phyloP scores from a whole-genome alignment of 495 filamentous ascomycete species.

The Neurospora sp. region DNA sequence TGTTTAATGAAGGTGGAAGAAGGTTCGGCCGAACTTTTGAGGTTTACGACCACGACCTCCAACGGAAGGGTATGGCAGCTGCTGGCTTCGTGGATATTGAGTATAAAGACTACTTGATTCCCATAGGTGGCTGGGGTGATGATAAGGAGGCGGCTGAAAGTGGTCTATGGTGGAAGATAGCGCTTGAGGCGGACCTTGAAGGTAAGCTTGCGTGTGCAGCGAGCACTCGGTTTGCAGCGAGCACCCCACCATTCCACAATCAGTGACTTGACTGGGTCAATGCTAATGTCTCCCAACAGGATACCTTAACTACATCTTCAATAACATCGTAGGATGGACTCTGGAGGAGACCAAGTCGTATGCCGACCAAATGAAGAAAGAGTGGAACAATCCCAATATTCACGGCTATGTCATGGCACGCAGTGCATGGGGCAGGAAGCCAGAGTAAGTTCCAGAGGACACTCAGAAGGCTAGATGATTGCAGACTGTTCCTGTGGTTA shows the following conservation, averaged over 20 bases:
- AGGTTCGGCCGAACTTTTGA: constrained; percentile 9
- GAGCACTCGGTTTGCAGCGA: not conserved
- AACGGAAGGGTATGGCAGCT: constrained; percentile 28
- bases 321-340: not conserved
- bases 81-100: constrained; percentile 23
- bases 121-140: not conserved
- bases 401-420: not conserved
- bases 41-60: constrained; percentile 18
- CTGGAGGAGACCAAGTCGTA: not conserved
- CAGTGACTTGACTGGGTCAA: not conserved
- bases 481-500: not conserved
- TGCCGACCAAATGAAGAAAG: not conserved
- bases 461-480: not conserved
- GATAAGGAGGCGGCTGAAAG: not conserved
- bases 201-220: not conserved
- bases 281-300: not conserved
- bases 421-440: not conserved
- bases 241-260: not conserved
- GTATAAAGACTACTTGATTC: constrained; percentile 10
- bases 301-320: not conserved
- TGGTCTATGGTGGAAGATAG: not conserved
- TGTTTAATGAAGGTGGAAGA: constrained; percentile 11
- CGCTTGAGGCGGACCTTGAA: not conserved
- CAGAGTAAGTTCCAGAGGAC: not conserved
- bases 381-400: not conserved